phyloP scores from a whole-genome alignment of 305 asterid genomes.

The Fraxinus nigra region DNA sequence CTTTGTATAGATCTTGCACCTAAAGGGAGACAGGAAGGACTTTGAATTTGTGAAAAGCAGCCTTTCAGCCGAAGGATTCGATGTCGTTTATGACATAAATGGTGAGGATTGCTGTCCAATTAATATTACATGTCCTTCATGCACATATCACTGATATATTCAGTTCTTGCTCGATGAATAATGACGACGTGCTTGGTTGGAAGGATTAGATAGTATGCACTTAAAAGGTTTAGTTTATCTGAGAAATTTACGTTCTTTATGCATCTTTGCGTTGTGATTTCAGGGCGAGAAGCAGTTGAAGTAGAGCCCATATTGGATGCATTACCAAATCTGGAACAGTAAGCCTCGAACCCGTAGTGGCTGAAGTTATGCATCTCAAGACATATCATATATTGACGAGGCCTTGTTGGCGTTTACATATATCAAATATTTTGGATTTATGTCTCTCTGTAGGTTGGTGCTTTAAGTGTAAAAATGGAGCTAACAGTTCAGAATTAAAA shows the following conservation, averaged over 20 bases:
- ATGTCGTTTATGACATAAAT: slow-evolving; percentile 90
- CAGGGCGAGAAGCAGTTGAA: slow-evolving; percentile 96
- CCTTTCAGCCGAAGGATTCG: slow-evolving; percentile 81
- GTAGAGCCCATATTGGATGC: slow-evolving; percentile 89
- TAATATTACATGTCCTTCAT: not conserved
- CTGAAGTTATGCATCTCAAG: not conserved
- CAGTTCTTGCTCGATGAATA: not conserved
- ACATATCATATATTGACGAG: no score
- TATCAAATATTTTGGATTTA: not conserved
- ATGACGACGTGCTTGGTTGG: not conserved
- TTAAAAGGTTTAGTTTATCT: not conserved
- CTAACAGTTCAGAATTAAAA: not conserved
- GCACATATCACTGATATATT: not conserved
- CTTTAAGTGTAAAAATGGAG: not conserved
- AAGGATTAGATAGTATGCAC: not conserved
- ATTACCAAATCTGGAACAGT: slow-evolving; percentile 92
- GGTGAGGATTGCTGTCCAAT: slow-evolving; percentile 40
- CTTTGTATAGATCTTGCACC: slow-evolving; percentile 64
- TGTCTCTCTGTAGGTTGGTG: not conserved
- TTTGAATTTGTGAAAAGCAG: slow-evolving; percentile 87
- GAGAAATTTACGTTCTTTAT: not conserved
- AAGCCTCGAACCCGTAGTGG: slow-evolving; percentile 27
- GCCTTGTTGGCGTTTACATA: no score
- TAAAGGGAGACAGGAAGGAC: slow-evolving; percentile 94
- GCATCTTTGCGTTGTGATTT: slow-evolving; percentile 20